Base-by-base conservation (phyloP, 129 eudicot genomes). In the Flaveria linearis region DNA sequence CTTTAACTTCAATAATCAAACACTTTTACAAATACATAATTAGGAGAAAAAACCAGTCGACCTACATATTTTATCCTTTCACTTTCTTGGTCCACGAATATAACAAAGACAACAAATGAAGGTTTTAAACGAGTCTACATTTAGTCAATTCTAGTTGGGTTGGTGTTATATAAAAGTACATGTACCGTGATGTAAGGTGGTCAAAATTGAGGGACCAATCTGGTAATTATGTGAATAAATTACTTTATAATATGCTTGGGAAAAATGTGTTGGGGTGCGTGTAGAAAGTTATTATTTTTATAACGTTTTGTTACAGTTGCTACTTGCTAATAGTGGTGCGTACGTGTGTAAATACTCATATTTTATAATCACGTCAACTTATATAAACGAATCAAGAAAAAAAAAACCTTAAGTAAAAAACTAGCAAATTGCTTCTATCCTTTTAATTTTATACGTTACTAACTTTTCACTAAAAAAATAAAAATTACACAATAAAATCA, bases 261-360 rank as follows among this genome's bases (percentile, higher is more conserved):
- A 80, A 76, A 79, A 53, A 72, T 72, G 86, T 76, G 78, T 80
- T 80, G 84, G 84, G 73, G 68, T 80, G 74, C 55, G 75, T 41
- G 83, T 75, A 70, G 51, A 75, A 78, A 82, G 78, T 80, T 77
- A 45, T 78, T 61, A 51, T 50, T 58, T 63, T 79, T 57, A 36
- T 67, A 41, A 49, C 22, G 12, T 36, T 58, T 84, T 75, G 5
- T 81, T 81, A 78, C 87, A 33, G 84, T 83, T 68, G 86, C 85
- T 81, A 33, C 81, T 83, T 68, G 86, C 81, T 76, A 77, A 69
- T 76, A 76, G 76, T 39, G 77, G 81, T 65, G 79, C 68, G 77
- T 79, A 76, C 82, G 86, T 74, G 81, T 72, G 86, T 72, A 79
- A 77, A 77, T 80, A 69, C 16, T 49, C 53, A 13, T 49, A 49